Evolutionary conservation across 805 yeast genomes (phyloP).

Genomic region (Alloascoidea hylecoeti): DNA sequence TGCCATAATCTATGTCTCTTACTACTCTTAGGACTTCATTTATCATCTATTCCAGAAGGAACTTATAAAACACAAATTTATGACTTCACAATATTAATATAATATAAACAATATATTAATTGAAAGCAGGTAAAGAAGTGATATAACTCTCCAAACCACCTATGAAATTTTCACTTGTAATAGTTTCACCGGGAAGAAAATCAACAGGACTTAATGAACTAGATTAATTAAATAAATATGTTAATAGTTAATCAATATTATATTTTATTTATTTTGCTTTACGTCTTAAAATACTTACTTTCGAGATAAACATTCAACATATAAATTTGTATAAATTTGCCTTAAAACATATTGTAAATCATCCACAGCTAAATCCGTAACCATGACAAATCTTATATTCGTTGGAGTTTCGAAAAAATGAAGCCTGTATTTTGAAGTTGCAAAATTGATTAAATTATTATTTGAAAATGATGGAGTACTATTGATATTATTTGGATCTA

Average conservation of each 20-base stretch:
- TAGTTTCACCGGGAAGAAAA: slow-evolving; percentile 33
- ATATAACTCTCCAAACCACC: slow-evolving; percentile 37
- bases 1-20: too few species aligned
- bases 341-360: slow-evolving; percentile 39
- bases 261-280: too few species aligned
- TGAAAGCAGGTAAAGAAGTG: slow-evolving; percentile 17
- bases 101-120: too few species aligned
- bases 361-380: slow-evolving; percentile 51
- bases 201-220: slow-evolving; percentile 42
- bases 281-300: slow-evolving; percentile 25
- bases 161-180: slow-evolving; percentile 42
- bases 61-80: too few species aligned
- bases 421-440: slow-evolving; percentile 67
- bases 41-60: too few species aligned
- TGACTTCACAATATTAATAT: too few species aligned
- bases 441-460: slow-evolving; percentile 18
- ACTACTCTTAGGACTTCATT: too few species aligned
- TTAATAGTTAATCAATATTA: too few species aligned
- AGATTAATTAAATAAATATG: too few species aligned
- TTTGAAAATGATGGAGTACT: slow-evolving; percentile 17
- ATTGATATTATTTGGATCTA: slow-evolving; percentile 21
- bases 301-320: slow-evolving; percentile 44
- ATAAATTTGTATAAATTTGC: slow-evolving; percentile 45
- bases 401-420: slow-evolving; percentile 74
- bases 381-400: slow-evolving; percentile 59